Percentiles rank a stretch among this genome's conserved stretches.
Conservation (phyloP, 768 basidiomycete genomes). For the Boletus sp. region DNA sequence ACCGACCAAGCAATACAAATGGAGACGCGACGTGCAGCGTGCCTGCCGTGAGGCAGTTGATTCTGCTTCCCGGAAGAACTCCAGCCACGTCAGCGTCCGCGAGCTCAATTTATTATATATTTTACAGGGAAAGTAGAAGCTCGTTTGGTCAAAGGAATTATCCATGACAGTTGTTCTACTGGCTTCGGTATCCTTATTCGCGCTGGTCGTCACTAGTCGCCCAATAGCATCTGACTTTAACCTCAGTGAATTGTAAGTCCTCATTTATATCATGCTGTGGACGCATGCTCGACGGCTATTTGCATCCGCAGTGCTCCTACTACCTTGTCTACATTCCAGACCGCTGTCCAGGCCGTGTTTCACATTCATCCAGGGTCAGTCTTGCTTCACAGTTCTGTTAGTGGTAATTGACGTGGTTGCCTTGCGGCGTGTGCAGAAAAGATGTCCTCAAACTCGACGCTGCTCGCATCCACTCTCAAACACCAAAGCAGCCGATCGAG, state of each 20-base stretch:
- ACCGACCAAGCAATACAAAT: constrained; percentile 18
- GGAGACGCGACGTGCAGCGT: constrained; percentile 21
- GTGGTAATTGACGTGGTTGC: constrained; percentile 11
- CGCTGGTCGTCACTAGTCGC: constrained; percentile 44
- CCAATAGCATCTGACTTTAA: constrained; percentile 33
- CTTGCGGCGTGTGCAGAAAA: constrained; percentile 14
- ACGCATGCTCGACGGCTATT: constrained; percentile 16
- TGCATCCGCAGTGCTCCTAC: constrained; percentile 8
- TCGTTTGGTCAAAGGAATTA: not conserved
- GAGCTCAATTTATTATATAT: not conserved
- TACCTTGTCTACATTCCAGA: constrained; percentile 25
- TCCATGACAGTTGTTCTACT: constrained; percentile 40
- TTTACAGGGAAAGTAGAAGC: constrained; percentile 1
- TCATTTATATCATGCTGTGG: constrained; percentile 4
- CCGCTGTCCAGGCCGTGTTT: constrained; percentile 37
- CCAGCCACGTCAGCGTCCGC: constrained; percentile 7
- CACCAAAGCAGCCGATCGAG: constrained; percentile 30
- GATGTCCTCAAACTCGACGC: constrained; percentile 20
- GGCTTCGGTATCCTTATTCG: constrained; percentile 39
- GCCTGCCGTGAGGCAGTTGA: constrained; percentile 25
- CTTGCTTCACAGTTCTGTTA: constrained; percentile 12
- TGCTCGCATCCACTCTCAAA: constrained; percentile 32
- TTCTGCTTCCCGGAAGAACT: constrained; percentile 11
- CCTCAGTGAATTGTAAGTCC: constrained; percentile 30
- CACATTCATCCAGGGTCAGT: constrained; percentile 37